A percentile compares a stretch with the other conserved stretches of the same genome.
These are phyloP conservation scores for Russula sp. DNA, from an alignment of 768 basidiomycete genomes.

Conservation along the genomic window DNA sequence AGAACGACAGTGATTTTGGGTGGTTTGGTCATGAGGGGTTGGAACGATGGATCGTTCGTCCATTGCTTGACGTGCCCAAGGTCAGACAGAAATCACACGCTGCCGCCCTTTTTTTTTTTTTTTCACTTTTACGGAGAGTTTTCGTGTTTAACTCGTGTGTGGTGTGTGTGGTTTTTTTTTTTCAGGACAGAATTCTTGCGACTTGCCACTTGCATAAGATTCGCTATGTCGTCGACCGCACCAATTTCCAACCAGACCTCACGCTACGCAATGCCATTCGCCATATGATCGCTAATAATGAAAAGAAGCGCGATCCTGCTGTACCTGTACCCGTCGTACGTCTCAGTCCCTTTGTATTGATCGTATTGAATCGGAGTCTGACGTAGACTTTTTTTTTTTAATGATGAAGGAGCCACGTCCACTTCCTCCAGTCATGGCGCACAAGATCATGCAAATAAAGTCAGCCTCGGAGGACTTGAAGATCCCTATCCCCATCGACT, in stretches of 20 bases:
- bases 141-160: too few relatives aligned
- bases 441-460: constrained; percentile 2
- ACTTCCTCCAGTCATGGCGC: constrained; percentile 16
- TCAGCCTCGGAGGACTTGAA: constrained; percentile 16
- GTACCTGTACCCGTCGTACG: constrained; percentile 7
- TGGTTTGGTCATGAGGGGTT: constrained; percentile 57
- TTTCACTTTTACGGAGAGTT: too few relatives aligned
- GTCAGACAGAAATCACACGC: constrained; percentile 39
- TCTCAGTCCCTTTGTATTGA: background rate
- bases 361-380: background rate
- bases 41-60: constrained; percentile 66
- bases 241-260: constrained; percentile 71
- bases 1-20: constrained; percentile 36
- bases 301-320: background rate
- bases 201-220: constrained; percentile 66
- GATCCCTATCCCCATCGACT: constrained; percentile 20
- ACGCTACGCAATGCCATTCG: constrained; percentile 75
- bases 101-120: background rate
- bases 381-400: background rate
- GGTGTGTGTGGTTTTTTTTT: too few relatives aligned
- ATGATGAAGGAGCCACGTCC: background rate
- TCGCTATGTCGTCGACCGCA: constrained; percentile 60
- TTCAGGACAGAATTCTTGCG: constrained; percentile 74
- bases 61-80: constrained; percentile 66
- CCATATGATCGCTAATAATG: constrained; percentile 38